A percentile compares a stretch with the other conserved stretches of the same genome.
Conservation (phyloP, 345 rosid species). For the Euclidium syriacum region DNA sequence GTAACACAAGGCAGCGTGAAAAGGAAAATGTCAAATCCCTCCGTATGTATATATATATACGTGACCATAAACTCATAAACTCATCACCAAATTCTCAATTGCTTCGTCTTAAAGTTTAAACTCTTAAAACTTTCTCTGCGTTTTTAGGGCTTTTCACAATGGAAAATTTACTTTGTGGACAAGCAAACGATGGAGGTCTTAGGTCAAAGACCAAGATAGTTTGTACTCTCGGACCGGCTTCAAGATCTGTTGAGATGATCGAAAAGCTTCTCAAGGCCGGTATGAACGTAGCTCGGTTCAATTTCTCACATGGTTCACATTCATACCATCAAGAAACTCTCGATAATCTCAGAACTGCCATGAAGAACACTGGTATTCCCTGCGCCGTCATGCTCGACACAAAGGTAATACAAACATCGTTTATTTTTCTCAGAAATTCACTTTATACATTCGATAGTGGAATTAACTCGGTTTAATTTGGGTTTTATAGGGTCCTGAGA, state of each 20-base stretch:
- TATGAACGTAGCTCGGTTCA: conserved; percentile 84
- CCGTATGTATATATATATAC: too few relatives aligned
- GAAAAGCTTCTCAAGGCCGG: conserved; percentile 89
- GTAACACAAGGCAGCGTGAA: too few relatives aligned
- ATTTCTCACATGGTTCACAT: conserved; percentile 90
- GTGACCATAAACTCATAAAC: too few relatives aligned
- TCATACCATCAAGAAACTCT: conserved; percentile 81
- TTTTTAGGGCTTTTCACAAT: background rate
- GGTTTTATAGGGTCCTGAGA: conserved; percentile 71
- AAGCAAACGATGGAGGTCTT: background rate
- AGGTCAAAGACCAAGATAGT: conserved; percentile 76
- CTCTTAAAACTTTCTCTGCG: background rate
- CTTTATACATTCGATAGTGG: too few relatives aligned
- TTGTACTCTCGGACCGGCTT: conserved; percentile 82
- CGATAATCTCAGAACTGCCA: conserved; percentile 71
- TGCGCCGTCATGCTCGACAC: conserved; percentile 92
- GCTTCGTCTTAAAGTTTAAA: background rate
- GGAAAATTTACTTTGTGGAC: background rate
- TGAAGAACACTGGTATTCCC: conserved; percentile 40
- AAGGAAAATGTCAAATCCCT: background rate
- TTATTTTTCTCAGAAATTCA: too few relatives aligned
- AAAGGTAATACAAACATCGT: too few relatives aligned
- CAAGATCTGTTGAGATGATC: conserved; percentile 76
- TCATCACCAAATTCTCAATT: background rate
- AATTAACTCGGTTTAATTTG: too few relatives aligned